A percentile compares a stretch with the other conserved stretches of the same genome.
Evolutionary conservation across 1,284 basidiomycete genomes (phyloP).

Genomic region (Tylopilus sp.): DNA sequence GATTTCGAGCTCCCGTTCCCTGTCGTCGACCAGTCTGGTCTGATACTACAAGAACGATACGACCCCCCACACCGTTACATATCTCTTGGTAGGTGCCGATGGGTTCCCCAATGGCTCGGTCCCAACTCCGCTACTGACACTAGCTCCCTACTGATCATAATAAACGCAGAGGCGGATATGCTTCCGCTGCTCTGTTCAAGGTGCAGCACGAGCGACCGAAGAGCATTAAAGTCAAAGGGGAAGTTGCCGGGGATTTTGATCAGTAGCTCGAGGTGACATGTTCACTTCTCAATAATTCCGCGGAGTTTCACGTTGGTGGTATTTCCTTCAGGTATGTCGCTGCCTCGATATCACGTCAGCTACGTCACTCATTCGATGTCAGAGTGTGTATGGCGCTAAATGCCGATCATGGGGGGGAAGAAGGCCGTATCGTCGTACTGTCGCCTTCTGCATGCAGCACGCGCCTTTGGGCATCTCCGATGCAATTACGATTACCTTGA

Average conservation of each 20-base stretch:
- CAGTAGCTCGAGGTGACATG: conserved; percentile 45
- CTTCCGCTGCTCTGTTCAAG: conserved; percentile 50
- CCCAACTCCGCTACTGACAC: conserved; percentile 44
- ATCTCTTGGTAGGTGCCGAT: conserved; percentile 52
- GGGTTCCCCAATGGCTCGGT: conserved; percentile 62
- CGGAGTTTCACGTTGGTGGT: conserved; percentile 1
- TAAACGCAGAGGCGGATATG: conserved; percentile 58
- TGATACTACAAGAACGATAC: conserved; percentile 47
- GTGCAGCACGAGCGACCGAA: conserved; percentile 57
- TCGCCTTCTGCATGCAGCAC: conserved; percentile 58
- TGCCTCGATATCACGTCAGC: too few species aligned
- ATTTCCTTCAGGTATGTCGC: conserved; percentile 43
- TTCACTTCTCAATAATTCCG: neutral
- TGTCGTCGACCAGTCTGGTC: conserved; percentile 48
- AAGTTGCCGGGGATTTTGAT: conserved; percentile 60
- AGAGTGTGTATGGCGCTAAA: conserved; percentile 58
- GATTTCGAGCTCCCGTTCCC: conserved; percentile 49
- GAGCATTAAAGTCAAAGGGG: conserved; percentile 54
- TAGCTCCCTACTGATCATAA: conserved; percentile 41
- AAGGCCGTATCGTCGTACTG: conserved; percentile 53
- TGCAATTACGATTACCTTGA: conserved; percentile 54
- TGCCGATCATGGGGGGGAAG: conserved; percentile 60
- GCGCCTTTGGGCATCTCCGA: conserved; percentile 49
- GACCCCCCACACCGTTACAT: conserved; percentile 52
- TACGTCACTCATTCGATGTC: neutral